Conservation (phyloP, 352 stramenopile species). For the Pythium guiyangense region DNA sequence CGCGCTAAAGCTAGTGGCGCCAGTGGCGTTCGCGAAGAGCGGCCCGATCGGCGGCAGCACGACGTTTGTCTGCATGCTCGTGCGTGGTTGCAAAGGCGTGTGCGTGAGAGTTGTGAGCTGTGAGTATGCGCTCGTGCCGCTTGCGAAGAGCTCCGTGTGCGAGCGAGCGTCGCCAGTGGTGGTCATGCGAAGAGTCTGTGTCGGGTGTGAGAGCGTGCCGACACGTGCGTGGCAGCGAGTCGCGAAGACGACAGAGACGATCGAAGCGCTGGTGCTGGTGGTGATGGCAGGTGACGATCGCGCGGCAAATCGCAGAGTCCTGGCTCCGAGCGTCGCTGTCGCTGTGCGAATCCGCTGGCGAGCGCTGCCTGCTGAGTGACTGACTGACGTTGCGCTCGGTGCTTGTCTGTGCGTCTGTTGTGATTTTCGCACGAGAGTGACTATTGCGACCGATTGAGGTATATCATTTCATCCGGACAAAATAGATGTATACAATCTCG, state of each 20-base stretch:
- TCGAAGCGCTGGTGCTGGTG: slow-evolving; percentile 3
- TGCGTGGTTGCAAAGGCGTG: neutral
- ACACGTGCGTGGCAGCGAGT: slow-evolving; percentile 15
- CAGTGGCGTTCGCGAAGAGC: slow-evolving; percentile 27
- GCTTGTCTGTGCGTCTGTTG: slow-evolving; percentile 11
- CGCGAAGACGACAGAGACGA: no score
- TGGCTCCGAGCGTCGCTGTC: neutral
- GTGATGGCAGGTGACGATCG: neutral
- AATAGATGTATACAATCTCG: no score
- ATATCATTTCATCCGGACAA: no score
- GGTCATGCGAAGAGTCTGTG: slow-evolving; percentile 1
- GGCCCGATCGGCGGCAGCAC: slow-evolving; percentile 55
- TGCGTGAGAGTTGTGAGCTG: slow-evolving; percentile 1
- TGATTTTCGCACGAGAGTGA: slow-evolving; percentile 7
- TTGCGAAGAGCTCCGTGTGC: no score
- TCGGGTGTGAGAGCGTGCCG: neutral
- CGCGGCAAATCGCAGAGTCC: slow-evolving; percentile 11
- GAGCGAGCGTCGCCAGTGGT: slow-evolving; percentile 3
- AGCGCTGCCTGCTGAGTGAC: neutral
- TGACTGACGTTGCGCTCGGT: slow-evolving; percentile 10
- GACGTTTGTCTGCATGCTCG: slow-evolving; percentile 37
- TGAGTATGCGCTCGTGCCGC: no score
- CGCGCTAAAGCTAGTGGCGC: no score
- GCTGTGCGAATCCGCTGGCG: neutral
- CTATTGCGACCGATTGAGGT: no score